These are phyloP conservation scores for Nannizziopsis barbatae DNA, from an alignment of 2,329 filamentous ascomycete species.

Conservation along the genomic window DNA sequence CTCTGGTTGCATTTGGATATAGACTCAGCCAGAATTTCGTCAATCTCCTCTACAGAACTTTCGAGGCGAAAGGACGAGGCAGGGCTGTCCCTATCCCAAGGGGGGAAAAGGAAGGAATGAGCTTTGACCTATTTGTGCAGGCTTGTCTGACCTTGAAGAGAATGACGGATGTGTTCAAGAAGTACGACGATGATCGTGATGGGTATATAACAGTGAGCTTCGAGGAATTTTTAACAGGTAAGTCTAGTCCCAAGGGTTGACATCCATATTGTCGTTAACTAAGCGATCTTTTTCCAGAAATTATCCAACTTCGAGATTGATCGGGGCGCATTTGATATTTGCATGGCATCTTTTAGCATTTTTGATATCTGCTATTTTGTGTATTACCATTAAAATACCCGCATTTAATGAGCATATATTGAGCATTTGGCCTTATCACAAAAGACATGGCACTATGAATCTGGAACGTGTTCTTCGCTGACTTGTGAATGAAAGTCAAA, in stretches of 20 bases:
- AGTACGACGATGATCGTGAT: slow-evolving; percentile 93
- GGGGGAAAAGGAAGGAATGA: slow-evolving; percentile 54
- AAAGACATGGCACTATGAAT: no score
- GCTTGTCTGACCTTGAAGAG: slow-evolving; percentile 92
- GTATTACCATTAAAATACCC: no score
- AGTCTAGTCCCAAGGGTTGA: slow-evolving; percentile 16
- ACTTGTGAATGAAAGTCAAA: no score
- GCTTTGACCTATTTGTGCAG: slow-evolving; percentile 95
- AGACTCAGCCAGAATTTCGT: slow-evolving; percentile 76
- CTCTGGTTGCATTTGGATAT: slow-evolving; percentile 87
- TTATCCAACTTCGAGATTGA: slow-evolving; percentile 13
- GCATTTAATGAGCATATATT: neutral
- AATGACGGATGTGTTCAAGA: slow-evolving; percentile 99
- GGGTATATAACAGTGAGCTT: slow-evolving; percentile 80
- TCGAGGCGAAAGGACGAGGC: slow-evolving; percentile 51
- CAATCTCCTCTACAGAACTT: slow-evolving; percentile 72
- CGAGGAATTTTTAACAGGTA: slow-evolving; percentile 63
- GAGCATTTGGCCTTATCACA: neutral
- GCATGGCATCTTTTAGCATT: neutral
- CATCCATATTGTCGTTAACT: neutral
- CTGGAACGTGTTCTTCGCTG: no score
- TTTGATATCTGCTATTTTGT: neutral
- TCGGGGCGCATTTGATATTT: neutral
- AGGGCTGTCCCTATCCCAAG: slow-evolving; percentile 26
- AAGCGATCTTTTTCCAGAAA: slow-evolving; percentile 4